A percentile compares a stretch with the other conserved stretches of the same genome.
These are phyloP conservation scores for Senecio squalidus DNA, from an alignment of 140 eudicot genomes.

Conservation along the genomic window DNA sequence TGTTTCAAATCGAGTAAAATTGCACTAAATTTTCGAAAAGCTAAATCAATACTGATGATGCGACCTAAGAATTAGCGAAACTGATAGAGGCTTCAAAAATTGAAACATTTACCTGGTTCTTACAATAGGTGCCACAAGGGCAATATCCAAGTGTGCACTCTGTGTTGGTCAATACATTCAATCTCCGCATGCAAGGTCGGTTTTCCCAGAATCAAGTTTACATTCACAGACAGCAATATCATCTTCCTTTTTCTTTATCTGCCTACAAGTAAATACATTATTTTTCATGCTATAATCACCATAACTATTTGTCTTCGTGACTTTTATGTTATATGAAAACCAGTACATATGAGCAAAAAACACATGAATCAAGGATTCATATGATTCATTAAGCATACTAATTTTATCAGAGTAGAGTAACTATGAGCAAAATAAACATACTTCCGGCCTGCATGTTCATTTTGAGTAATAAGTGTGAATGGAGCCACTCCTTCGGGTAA, in stretches of 20 bases:
- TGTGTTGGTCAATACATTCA: slow-evolving; percentile 90
- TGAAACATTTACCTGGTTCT: slow-evolving; percentile 59
- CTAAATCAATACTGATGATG: too few species aligned
- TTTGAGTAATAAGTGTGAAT: slow-evolving; percentile 43
- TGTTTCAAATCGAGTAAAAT: background rate
- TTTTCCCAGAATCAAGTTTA: slow-evolving; percentile 50
- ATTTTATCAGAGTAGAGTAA: background rate
- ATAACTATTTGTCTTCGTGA: background rate
- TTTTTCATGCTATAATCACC: background rate
- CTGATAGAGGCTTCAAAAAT: background rate
- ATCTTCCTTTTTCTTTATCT: slow-evolving; percentile 66
- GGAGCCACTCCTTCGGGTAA: slow-evolving; percentile 52
- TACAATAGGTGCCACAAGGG: slow-evolving; percentile 72
- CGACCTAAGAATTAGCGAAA: background rate
- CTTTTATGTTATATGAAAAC: background rate
- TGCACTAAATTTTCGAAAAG: too few species aligned
- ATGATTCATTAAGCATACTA: background rate
- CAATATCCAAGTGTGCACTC: slow-evolving; percentile 92
- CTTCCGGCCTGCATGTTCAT: slow-evolving; percentile 63
- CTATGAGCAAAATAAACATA: slow-evolving; percentile 24
- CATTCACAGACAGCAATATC: slow-evolving; percentile 83
- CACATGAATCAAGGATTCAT: background rate
- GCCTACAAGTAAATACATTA: slow-evolving; percentile 29
- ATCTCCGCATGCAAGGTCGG: slow-evolving; percentile 88
- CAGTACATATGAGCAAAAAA: background rate